Percentiles rank a stretch among this genome's conserved stretches.
These are phyloP conservation scores for Paraurostyla sp. DNA, from an alignment of 73 alveolate species.

Conservation along the genomic window DNA sequence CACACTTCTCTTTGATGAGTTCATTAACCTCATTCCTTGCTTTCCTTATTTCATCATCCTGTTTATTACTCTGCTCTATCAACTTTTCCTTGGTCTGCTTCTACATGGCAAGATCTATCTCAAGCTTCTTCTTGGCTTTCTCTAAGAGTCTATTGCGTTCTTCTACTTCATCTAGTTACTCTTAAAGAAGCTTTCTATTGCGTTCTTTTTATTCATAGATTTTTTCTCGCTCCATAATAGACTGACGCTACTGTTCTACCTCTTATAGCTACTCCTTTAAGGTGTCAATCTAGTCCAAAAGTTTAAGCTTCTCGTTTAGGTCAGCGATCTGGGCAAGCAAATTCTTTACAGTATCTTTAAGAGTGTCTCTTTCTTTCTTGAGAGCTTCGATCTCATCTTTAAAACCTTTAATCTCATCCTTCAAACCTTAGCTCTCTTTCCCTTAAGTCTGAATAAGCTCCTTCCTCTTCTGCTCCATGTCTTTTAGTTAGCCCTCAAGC, in stretches of 20 bases:
- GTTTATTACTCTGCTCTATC: neutral
- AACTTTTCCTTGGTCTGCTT: slow-evolving; percentile 31
- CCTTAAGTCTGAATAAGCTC: neutral
- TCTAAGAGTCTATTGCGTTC: slow-evolving; percentile 12
- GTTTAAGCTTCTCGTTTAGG: neutral
- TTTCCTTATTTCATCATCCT: slow-evolving; percentile 17
- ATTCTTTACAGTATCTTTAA: neutral
- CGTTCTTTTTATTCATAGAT: slow-evolving; percentile 37
- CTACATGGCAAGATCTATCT: slow-evolving; percentile 5
- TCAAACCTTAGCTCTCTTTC: neutral
- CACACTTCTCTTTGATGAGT: neutral
- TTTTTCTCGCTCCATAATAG: slow-evolving; percentile 23
- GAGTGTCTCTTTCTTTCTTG: neutral
- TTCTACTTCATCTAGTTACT: slow-evolving; percentile 29
- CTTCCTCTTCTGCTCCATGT: neutral
- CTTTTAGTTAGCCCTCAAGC: neutral
- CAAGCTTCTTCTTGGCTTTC: slow-evolving; percentile 46
- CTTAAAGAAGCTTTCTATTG: slow-evolving; percentile 5
- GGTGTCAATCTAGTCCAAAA: neutral
- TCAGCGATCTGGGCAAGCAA: neutral
- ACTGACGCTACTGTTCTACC: neutral
- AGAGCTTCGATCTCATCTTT: neutral
- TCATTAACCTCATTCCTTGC: slow-evolving; percentile 1
- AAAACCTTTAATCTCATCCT: neutral
- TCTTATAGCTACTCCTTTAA: slow-evolving; percentile 7